A percentile compares a stretch with the other conserved stretches of the same genome.
phyloP scores from a whole-genome alignment of 768 basidiomycete genomes.

The Chalciporus piperatus region DNA sequence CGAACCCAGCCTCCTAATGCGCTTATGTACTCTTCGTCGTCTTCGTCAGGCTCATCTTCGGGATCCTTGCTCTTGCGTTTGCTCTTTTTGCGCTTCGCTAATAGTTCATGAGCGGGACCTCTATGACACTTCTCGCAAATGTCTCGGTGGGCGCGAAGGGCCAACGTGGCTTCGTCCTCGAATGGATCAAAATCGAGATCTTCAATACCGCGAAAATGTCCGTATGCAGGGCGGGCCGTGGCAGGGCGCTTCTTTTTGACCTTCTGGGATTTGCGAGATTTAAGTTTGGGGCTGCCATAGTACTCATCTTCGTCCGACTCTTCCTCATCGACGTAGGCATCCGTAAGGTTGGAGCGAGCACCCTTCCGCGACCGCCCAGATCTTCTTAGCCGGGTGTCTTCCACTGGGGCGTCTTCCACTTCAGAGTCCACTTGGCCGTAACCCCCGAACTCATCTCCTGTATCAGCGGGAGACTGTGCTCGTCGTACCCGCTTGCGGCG shows the following conservation, averaged over 20 bases:
- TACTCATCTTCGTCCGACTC: constrained; percentile 37
- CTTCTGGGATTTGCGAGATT: constrained; percentile 1
- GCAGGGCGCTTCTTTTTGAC: constrained; percentile 33
- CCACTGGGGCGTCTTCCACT: constrained; percentile 15
- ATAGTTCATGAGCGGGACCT: constrained; percentile 53
- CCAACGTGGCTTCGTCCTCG: constrained; percentile 55
- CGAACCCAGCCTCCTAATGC: constrained; percentile 78
- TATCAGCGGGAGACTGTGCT: constrained; percentile 28
- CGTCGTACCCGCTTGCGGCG: constrained; percentile 33
- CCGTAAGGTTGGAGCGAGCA: constrained; percentile 35
- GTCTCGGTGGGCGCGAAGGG: constrained; percentile 57
- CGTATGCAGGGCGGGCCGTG: constrained; percentile 47
- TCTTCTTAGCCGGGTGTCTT: constrained; percentile 34
- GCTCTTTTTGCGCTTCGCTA: constrained; percentile 43
- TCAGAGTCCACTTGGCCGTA: constrained; percentile 35
- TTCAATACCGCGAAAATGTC: constrained; percentile 41
- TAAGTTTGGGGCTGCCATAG: constrained; percentile 23
- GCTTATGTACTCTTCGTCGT: constrained; percentile 49
- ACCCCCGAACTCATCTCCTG: constrained; percentile 40
- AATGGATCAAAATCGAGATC: constrained; percentile 41
- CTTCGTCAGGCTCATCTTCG: constrained; percentile 47
- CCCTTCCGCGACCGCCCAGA: constrained; percentile 48
- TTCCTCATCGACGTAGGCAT: constrained; percentile 23
- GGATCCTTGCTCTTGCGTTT: constrained; percentile 38
- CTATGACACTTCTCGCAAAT: constrained; percentile 73